Evolutionary conservation across 73 alveolate species (phyloP), one percentile per base, ranked within the genome.

Genomic region (Paramecium octaurelia): DNA sequence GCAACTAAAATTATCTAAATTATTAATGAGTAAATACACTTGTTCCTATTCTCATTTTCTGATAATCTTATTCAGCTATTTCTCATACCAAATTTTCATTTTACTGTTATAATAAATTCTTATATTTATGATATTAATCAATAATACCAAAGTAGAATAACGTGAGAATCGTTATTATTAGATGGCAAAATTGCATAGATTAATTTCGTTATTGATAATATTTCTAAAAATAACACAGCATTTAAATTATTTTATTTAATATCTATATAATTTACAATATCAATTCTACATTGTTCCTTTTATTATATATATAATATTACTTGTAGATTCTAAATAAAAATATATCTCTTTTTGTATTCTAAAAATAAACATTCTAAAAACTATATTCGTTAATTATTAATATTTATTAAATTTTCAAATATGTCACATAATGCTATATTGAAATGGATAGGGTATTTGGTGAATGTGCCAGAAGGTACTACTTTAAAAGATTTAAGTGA

Each of bases 381-480:
- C 69, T 54, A 54, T 54, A 54, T 54, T 54, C 69, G 69, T 54
- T 54, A 54, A 54, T 54, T n/a, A 54, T 54, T 54, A 54, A 54
- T 54, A n/a, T 54, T 64, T 31, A 64, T 64, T 64, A 23, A 64
- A 64, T 64, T 60, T 64, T 64, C 84, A 64, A 64, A 64, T 64
- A 64, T 64, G 84, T 64, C 84, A 31, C 84, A 64, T 64, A 64
- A 34, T 64, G 84, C 84, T 8, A 64, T 64, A 10, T 64, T 64
- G 29, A 14, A 31, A 34, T 64, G 84, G 84, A 24, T 64, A 6
- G 46, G 84, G 10, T 64, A 64, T 31, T 64, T 64, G 14, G 84
- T 64, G 50, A 27, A 64, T 64, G 84, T 64, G 4, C 84, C 84
- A 1, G 84, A 64, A 64, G 84, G 48, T 27, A 64, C 48, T 12